phyloP scores from a whole-genome alignment of 768 basidiomycete genomes.

The Lactarius sanguifluus region DNA sequence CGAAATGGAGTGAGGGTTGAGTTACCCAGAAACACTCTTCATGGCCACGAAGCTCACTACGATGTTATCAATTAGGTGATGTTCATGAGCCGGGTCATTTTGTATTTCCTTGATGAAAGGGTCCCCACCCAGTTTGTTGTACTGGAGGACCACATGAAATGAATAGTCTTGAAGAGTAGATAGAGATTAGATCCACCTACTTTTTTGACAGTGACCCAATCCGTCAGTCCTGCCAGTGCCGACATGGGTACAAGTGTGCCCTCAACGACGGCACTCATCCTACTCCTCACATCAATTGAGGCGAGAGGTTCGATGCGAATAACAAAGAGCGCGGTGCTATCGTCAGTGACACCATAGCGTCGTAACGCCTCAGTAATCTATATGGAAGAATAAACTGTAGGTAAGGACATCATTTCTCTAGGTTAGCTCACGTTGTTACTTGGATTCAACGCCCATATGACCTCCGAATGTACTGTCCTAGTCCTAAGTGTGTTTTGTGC shows the following conservation, averaged over 20 bases:
- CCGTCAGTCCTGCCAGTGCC: slow-evolving; percentile 49
- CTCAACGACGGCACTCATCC: slow-evolving; percentile 57
- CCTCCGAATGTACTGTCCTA: slow-evolving; percentile 87
- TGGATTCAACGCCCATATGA: slow-evolving; percentile 84
- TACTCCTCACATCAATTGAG: slow-evolving; percentile 44
- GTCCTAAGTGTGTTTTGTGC: slow-evolving; percentile 63
- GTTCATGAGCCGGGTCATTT: slow-evolving; percentile 41
- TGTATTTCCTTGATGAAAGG: slow-evolving; percentile 39
- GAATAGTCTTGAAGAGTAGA: slow-evolving; percentile 31
- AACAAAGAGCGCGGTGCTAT: slow-evolving; percentile 63
- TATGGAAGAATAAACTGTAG: not conserved
- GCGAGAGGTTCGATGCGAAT: slow-evolving; percentile 58
- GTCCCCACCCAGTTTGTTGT: slow-evolving; percentile 69
- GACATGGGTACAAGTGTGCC: slow-evolving; percentile 55
- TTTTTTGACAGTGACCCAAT: slow-evolving; percentile 76
- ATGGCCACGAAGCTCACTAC: slow-evolving; percentile 78
- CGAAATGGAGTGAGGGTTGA: not conserved
- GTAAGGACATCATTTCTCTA: slow-evolving; percentile 2
- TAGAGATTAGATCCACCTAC: slow-evolving; percentile 40
- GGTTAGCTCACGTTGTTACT: slow-evolving; percentile 68
- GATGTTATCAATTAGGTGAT: slow-evolving; percentile 55
- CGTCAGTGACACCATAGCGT: slow-evolving; percentile 79
- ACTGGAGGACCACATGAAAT: slow-evolving; percentile 47
- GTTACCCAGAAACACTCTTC: slow-evolving; percentile 58
- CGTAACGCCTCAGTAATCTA: slow-evolving; percentile 88